Percentiles rank a stretch among this genome's conserved stretches.
Evolutionary conservation across 306 rosid species (phyloP).

Genomic region (Glycine latifolia): DNA sequence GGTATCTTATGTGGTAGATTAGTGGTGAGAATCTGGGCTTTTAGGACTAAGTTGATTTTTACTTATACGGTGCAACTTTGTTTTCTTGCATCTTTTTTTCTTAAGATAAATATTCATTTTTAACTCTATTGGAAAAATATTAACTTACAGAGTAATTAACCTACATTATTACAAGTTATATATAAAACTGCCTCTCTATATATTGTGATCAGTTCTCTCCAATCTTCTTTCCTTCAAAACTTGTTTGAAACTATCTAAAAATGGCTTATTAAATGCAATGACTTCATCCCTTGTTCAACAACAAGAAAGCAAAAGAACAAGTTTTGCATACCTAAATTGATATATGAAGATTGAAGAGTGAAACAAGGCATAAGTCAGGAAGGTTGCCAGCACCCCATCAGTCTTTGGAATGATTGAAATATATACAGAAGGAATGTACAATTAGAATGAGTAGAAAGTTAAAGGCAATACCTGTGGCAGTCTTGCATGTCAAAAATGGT

Average conservation of each 20-base stretch:
- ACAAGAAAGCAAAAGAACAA: not conserved
- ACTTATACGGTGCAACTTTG: not conserved
- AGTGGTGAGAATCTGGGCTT: not conserved
- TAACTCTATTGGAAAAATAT: not conserved
- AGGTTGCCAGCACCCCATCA: not conserved
- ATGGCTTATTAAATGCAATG: not conserved
- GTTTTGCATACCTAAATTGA: not conserved
- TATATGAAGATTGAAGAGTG: not conserved
- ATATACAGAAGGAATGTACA: not conserved
- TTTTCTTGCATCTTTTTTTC: not conserved
- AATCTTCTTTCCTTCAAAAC: slow-evolving; percentile 8
- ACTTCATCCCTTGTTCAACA: not conserved
- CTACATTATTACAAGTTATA: not conserved
- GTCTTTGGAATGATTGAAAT: not conserved
- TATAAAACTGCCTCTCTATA: not conserved
- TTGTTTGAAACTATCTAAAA: slow-evolving; percentile 5
- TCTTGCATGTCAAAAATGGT: not conserved
- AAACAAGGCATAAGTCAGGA: not conserved
- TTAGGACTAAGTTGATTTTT: not conserved
- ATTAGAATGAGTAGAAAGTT: slow-evolving; percentile 14
- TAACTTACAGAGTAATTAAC: not conserved
- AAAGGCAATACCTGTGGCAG: slow-evolving; percentile 8
- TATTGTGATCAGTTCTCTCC: not conserved
- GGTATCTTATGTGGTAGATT: not conserved
- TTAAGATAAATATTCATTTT: not conserved